Conservation (phyloP, 306 rosid species). For the Acacia crassicarpa region DNA sequence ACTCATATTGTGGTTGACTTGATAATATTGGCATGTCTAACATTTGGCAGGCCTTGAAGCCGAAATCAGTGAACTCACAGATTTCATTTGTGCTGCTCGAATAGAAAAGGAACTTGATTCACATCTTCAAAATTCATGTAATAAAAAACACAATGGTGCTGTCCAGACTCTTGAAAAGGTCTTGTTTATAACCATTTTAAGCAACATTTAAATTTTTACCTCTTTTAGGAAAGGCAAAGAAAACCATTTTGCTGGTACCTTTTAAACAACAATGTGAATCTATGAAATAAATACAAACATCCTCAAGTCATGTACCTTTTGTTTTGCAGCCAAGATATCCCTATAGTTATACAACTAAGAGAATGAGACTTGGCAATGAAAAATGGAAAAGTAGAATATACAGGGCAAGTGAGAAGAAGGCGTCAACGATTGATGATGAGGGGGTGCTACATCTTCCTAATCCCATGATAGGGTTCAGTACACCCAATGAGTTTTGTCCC, state of each 20-base stretch:
- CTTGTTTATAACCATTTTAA: background rate
- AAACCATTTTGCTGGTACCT: no score
- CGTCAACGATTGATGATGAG: slow-evolving; percentile 37
- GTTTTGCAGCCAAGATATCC: background rate
- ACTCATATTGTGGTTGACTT: background rate
- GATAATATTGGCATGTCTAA: background rate
- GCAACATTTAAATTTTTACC: background rate
- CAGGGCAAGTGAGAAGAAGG: background rate
- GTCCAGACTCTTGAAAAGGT: background rate
- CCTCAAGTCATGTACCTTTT: background rate
- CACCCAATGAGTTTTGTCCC: background rate
- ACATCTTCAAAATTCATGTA: background rate
- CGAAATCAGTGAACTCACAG: background rate
- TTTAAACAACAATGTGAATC: background rate
- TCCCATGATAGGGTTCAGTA: background rate
- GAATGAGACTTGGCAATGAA: slow-evolving; percentile 19
- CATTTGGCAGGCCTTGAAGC: background rate
- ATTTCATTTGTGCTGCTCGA: background rate
- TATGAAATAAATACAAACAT: background rate
- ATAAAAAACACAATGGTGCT: background rate
- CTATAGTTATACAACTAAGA: slow-evolving; percentile 7
- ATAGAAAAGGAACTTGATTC: background rate
- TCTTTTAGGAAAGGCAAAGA: no score
- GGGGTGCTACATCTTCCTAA: background rate
- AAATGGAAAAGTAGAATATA: background rate